A percentile compares a stretch with the other conserved stretches of the same genome.
Evolutionary conservation across 176 grass and related monocot genomes (phyloP).

Genomic region (Chloris gayana): DNA sequence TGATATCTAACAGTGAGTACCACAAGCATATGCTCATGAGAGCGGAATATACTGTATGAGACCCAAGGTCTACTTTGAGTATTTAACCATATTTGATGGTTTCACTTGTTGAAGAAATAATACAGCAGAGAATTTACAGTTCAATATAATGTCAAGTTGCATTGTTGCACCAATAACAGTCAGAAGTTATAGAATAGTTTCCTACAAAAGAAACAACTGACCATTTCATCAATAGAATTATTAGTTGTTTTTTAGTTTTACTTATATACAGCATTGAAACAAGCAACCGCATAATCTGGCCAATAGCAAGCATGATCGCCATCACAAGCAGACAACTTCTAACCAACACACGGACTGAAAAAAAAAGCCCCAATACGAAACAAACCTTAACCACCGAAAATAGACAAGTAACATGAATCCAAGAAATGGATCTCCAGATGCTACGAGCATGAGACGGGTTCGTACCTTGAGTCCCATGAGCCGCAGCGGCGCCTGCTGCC

Average conservation of each 20-base stretch:
- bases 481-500: slow-evolving; percentile 74
- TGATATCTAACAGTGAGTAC: not conserved
- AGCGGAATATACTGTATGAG: not conserved
- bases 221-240: not conserved
- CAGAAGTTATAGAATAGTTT: slow-evolving; percentile 12
- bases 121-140: not conserved
- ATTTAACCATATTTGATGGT: not conserved
- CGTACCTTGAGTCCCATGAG: slow-evolving; percentile 89
- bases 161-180: not conserved
- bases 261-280: not conserved
- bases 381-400: not conserved
- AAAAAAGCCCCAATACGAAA: not conserved
- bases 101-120: not conserved
- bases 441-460: not conserved
- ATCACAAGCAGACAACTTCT: not conserved
- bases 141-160: not conserved
- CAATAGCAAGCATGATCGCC: slow-evolving; percentile 8
- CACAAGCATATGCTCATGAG: not conserved
- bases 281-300: not conserved
- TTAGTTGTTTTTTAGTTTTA: not conserved
- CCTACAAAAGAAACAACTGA: not conserved
- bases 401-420: not conserved
- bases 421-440: not conserved
- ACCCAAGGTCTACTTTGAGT: not conserved
- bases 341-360: not conserved